A percentile compares a stretch with the other conserved stretches of the same genome.
Conservation (phyloP, 1,139 yeast genomes). For the Diutina sp. region DNA sequence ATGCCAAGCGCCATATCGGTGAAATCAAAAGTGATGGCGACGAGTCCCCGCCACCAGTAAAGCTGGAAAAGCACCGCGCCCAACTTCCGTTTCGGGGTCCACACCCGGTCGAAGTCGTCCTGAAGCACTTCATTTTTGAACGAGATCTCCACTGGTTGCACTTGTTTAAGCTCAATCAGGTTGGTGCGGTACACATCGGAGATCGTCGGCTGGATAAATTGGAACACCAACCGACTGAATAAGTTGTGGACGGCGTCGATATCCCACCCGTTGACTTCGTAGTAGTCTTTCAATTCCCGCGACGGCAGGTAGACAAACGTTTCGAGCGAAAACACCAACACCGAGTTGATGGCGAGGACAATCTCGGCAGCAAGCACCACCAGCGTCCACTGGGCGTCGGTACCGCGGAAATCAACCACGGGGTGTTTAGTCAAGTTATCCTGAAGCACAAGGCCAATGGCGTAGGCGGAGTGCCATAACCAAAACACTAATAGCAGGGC, state of each 20-base stretch:
- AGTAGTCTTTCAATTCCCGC: slow-evolving; percentile 27
- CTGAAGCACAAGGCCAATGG: slow-evolving; percentile 15
- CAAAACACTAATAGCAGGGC: slow-evolving; percentile 28
- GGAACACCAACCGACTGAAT: slow-evolving; percentile 12
- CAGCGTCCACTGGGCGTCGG: slow-evolving; percentile 9
- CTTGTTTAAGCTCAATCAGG: slow-evolving; percentile 11
- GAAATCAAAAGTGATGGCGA: slow-evolving; percentile 33
- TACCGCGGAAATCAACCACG: slow-evolving; percentile 8
- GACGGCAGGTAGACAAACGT: slow-evolving; percentile 28
- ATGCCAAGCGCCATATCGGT: slow-evolving; percentile 31
- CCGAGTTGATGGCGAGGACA: slow-evolving; percentile 13
- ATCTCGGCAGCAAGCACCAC: slow-evolving; percentile 8
- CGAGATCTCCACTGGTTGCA: slow-evolving; percentile 4
- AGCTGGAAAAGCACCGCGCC: neutral
- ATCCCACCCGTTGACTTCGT: slow-evolving; percentile 20
- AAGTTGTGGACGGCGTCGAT: slow-evolving; percentile 12
- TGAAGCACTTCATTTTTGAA: neutral
- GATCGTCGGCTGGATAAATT: slow-evolving; percentile 14
- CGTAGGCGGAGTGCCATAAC: slow-evolving; percentile 19
- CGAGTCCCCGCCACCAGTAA: slow-evolving; percentile 11
- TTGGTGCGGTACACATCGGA: slow-evolving; percentile 11
- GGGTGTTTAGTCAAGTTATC: slow-evolving; percentile 16
- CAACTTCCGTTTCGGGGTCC: neutral
- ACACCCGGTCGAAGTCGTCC: neutral
- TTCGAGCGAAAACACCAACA: slow-evolving; percentile 25